These are phyloP conservation scores for Aspergillus carbonarius DNA, from an alignment of 2,329 filamentous ascomycete species.

Conservation along the genomic window DNA sequence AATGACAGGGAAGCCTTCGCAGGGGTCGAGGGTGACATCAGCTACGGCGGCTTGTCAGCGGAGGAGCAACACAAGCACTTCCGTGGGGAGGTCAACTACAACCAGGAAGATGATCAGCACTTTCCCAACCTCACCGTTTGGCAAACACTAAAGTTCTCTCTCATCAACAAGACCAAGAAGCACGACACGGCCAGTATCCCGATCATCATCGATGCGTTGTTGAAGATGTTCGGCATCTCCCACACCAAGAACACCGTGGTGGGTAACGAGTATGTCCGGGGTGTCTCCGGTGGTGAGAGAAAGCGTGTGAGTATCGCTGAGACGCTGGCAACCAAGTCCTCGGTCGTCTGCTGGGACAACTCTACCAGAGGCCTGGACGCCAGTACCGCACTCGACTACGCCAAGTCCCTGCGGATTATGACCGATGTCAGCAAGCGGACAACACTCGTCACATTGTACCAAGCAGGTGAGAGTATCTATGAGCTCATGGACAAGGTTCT, in stretches of 20 bases:
- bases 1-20: slow-evolving; percentile 68
- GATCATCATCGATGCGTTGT: slow-evolving; percentile 66
- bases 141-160: slow-evolving; percentile 73
- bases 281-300: slow-evolving; percentile 76
- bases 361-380: slow-evolving; percentile 77
- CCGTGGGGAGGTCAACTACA: slow-evolving; percentile 75
- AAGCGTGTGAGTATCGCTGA: slow-evolving; percentile 80
- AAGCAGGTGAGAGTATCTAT: slow-evolving; percentile 69
- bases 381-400: slow-evolving; percentile 75
- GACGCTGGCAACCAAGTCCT: slow-evolving; percentile 70
- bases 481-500: slow-evolving; percentile 78
- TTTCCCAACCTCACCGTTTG: slow-evolving; percentile 73
- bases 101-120: slow-evolving; percentile 73
- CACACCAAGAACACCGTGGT: slow-evolving; percentile 74
- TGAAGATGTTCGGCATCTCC: slow-evolving; percentile 76
- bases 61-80: slow-evolving; percentile 67
- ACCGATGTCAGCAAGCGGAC: slow-evolving; percentile 73
- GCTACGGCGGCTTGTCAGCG: slow-evolving; percentile 70
- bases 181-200: slow-evolving; percentile 63
- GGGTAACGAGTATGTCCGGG: slow-evolving; percentile 70
- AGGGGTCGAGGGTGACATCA: slow-evolving; percentile 66
- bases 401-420: slow-evolving; percentile 68
- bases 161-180: slow-evolving; percentile 73
- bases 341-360: slow-evolving; percentile 78
- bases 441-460: slow-evolving; percentile 69